These are phyloP conservation scores for Spinacia oleracea DNA, from an alignment of 179 eudicot genomes.

Conservation along the genomic window DNA sequence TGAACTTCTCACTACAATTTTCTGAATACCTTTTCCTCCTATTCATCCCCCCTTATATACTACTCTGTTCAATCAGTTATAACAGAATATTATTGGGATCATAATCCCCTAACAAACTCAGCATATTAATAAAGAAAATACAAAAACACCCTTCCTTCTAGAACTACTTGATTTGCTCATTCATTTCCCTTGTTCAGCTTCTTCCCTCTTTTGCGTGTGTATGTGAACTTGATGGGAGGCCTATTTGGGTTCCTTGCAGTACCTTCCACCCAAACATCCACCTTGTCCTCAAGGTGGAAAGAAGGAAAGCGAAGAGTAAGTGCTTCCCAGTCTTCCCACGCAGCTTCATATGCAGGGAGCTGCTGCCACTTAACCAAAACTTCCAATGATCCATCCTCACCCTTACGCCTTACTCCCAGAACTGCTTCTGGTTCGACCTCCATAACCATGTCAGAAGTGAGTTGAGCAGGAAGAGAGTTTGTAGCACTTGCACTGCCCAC, in stretches of 20 bases:
- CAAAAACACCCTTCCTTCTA: too few relatives aligned
- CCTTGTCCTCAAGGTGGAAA: neutral
- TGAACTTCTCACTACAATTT: too few relatives aligned
- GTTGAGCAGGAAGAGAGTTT: neutral
- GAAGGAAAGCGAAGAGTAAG: neutral
- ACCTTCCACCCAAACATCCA: neutral
- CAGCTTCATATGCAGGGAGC: neutral
- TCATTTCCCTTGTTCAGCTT: too few relatives aligned
- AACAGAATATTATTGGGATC: too few relatives aligned
- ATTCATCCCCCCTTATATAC: too few relatives aligned
- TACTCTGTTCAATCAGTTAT: too few relatives aligned
- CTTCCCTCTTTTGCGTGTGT: too few relatives aligned
- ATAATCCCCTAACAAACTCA: too few relatives aligned
- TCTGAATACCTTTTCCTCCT: too few relatives aligned
- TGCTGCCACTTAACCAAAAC: neutral
- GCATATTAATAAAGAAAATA: too few relatives aligned
- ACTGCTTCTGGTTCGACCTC: neutral
- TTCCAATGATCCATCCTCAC: neutral
- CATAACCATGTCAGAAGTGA: neutral
- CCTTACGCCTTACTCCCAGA: neutral
- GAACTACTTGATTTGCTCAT: too few relatives aligned
- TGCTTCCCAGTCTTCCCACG: neutral
- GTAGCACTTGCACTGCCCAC: neutral
- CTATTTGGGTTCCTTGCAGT: neutral
- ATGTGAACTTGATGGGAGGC: too few relatives aligned